Evolutionary conservation across 257 asterid species (phyloP), one percentile per base, ranked within the genome.

Genomic region (Solanum stenotomum): DNA sequence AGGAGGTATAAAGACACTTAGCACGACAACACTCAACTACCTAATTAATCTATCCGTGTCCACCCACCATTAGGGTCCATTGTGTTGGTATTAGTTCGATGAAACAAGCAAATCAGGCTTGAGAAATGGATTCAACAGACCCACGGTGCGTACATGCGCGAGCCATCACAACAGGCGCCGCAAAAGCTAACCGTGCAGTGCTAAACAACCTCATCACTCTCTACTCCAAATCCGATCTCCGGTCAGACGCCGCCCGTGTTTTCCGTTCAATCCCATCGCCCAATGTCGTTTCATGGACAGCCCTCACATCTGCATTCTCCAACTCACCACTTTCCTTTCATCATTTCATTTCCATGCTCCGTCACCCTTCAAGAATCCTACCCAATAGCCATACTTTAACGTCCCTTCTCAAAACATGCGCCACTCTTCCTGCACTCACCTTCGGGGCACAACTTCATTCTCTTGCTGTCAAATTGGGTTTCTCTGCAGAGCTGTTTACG

Each of bases 261-360:
- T 96, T 95, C 91, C 87, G 87, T 87, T 86, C 98, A 8, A 95
- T 94, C 49, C 90, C 95, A 12, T 77, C 89, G 65, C 99, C 96
- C 20, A 94, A 96, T 87, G 91, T 93, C 52, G 98, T 92, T 91
- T 93, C 99, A 75, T 96, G 96, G 96, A 92, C 97, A 29, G 88
- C 98, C 27, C 93, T 96, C 90, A 81, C 40, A 10, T 93, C 98
- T 1, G 94, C 94, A 0, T 94, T 90, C 61, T 77, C 97, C 79
- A 84, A 83, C 63, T 89, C 96, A 2, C 88, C 93, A 2, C 31
- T 56, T 56, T 92, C 99, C 71, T 65, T 90, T 89, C 90, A 87
- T 90, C 94, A 93, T 63, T 94, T 95, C 86, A 83, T 93, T 83
- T 87, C 95, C 93, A 95, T 96, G 99, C 94, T 96, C 75, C 96